Evolutionary conservation across 352 stramenopile genomes (phyloP).

Genomic region (Phytophthora podocarpi): DNA sequence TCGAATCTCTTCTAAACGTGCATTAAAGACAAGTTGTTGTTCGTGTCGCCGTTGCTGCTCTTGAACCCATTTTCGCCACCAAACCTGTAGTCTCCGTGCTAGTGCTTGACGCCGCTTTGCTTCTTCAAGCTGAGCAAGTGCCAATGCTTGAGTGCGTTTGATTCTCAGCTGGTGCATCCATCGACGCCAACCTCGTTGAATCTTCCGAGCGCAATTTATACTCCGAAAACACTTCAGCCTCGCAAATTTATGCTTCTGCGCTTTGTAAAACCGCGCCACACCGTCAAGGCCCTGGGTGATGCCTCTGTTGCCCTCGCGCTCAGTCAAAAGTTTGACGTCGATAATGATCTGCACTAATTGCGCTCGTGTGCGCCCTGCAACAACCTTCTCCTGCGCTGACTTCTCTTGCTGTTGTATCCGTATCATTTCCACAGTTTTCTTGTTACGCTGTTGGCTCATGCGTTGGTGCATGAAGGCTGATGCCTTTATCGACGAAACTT

Average conservation of each 20-base stretch:
- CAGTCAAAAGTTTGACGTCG: conserved; percentile 37
- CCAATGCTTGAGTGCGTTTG: conserved; percentile 16
- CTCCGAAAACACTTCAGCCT: conserved; percentile 26
- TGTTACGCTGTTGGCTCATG: conserved; percentile 22
- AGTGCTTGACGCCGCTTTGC: conserved; percentile 8
- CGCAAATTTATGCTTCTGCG: conserved; percentile 1
- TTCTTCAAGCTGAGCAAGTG: conserved; percentile 8
- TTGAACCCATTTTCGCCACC: conserved; percentile 22
- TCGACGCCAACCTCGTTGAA: conserved; percentile 30
- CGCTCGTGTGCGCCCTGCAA: conserved; percentile 29
- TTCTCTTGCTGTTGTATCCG: conserved; percentile 28
- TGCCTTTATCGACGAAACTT: conserved; percentile 35
- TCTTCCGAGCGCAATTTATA: conserved; percentile 14
- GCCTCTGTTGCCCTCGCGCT: conserved; percentile 17
- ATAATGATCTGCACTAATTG: conserved; percentile 43
- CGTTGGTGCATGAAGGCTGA: conserved; percentile 30
- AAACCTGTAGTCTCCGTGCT: conserved; percentile 20
- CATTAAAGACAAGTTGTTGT: conserved; percentile 9
- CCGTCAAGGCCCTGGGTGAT: conserved; percentile 10
- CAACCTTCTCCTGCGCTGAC: conserved; percentile 13
- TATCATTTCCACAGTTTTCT: conserved; percentile 16
- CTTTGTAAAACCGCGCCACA: conserved; percentile 13
- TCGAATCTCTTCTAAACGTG: conserved; percentile 1
- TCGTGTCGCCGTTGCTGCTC: conserved; percentile 13
- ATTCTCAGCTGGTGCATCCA: conserved; percentile 18